Base-by-base conservation (phyloP, 305 asterid genomes). In the Caryopteris hybrid region DNA sequence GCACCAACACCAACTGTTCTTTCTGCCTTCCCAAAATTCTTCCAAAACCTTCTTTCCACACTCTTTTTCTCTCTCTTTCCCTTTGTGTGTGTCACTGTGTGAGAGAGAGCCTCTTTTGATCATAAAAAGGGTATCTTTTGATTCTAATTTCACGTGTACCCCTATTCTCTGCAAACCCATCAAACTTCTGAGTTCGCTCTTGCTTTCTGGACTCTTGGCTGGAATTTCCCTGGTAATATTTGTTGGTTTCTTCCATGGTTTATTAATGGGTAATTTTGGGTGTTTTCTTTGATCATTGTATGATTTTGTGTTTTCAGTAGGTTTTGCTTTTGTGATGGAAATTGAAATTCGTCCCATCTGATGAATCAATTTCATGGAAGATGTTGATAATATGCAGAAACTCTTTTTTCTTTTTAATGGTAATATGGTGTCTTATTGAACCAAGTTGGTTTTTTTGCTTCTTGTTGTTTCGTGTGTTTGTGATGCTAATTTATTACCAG, bases 51-150 rank as follows among this genome's bases (percentile, higher is more conserved):
- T 59, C 55, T 64, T 59, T 33, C 61, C 58, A 31, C 54, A 4
- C 50, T 55, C 65, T n/a, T 60, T 50, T 47, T 18, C 52, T 36
- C 36, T 31, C 7, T 41, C 31, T 64, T 57, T 64, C 12, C 34
- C 23, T 42, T 17, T 39, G 1, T 14, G 21, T 58, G 47, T 38
- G 22, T 57, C 1, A 36, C 76, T 73, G 69, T 69, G 73, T 67
- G 54, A 45, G 74, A 80, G 53, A n/a, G n/a, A n/a, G n/a, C n/a
- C n/a, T n/a, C n/a, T 80, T 73, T 54, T 66, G 69, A 74, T 80
- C 72, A 16, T 13, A 70, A 76, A 71, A 62, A 25, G 41, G 70
- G 58, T 60, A 71, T 63, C 72, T 59, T 74, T 62, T 54, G 8
- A 21, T 65, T 68, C 76, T 64, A 33, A 31, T 63, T 58, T 64